Evolutionary conservation across 305 asterid genomes (phyloP), one percentile per base, ranked within the genome.

Genomic region (Fraxinus ornus): DNA sequence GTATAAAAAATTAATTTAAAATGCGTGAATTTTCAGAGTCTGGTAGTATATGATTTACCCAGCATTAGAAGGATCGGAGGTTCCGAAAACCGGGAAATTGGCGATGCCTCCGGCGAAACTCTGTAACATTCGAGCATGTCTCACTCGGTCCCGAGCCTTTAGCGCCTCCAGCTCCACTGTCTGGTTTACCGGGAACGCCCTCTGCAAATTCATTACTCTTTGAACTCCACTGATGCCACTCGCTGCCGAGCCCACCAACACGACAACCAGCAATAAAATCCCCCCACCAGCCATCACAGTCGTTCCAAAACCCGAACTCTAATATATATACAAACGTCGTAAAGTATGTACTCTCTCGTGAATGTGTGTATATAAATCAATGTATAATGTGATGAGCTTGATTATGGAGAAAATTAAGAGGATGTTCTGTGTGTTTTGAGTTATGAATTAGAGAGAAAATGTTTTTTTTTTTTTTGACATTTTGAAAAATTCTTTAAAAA

Each of bases 61-160:
- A 80, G 85, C 85, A 74, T 87, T 89, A 83, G 88, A 91, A 70
- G 98, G 97, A 89, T 94, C 98, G 84, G 97, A 87, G 64, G 90
- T 86, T 22, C 98, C 98, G 19, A 85, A 90, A 22, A 94, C 95
- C 76, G 92, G 81, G 79, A 94, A 93, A 90, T 94, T 92, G 28
- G 91, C 99, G 44, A 94, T 83, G 78, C 98, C 99, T 44, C 95
- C 93, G 83, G 92, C 79, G 77, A 86, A 86, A 62, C 93, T 82
- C 93, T 93, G 99, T 93, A 94, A 79, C 30, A 84, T 86, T 62
- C 99, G 93, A 78, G 90, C 93, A 89, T 94, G 99, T 85, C 99
- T 92, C 49, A 92, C 92, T 84, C 92, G 90, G 88, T 95, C 99
- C 85, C 98, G 89, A 76, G 91, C 93, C 88, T 86, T 88, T 77